Evolutionary conservation across 176 grass and related monocot genomes (phyloP).

Genomic region (Elymus sibiricus): DNA sequence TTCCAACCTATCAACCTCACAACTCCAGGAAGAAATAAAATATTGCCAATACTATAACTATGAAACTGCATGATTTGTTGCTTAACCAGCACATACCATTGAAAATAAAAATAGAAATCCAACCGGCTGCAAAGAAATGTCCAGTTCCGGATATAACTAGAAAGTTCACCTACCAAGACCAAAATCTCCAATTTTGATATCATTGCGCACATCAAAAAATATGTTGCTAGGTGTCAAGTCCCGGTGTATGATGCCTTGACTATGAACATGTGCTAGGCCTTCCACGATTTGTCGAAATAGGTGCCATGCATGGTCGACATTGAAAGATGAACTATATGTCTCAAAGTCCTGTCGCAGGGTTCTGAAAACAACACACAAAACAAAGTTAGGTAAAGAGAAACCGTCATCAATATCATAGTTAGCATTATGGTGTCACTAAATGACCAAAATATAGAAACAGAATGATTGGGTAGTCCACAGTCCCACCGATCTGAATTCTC

Average conservation of each 20-base stretch:
- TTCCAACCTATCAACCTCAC: not conserved
- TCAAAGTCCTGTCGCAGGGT: conserved; percentile 86
- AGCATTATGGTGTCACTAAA: not conserved
- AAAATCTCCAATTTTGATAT: conserved; percentile 77
- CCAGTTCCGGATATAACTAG: conserved; percentile 13
- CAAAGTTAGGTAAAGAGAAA: conserved; percentile 2
- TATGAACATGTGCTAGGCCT: conserved; percentile 94
- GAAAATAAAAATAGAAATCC: conserved; percentile 12
- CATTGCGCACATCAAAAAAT: conserved; percentile 97
- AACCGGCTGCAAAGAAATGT: conserved; percentile 21
- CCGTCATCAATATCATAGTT: not conserved
- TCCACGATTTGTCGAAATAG: conserved; percentile 98
- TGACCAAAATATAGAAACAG: not conserved
- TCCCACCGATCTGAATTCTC: not conserved
- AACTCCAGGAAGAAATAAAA: conserved; percentile 12
- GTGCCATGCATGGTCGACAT: conserved; percentile 78
- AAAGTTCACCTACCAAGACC: conserved; percentile 43
- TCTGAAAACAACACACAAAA: conserved; percentile 40
- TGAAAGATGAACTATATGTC: conserved; percentile 66
- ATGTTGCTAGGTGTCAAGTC: conserved; percentile 97
- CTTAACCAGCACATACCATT: not conserved
- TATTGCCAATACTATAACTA: not conserved
- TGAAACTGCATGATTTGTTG: not conserved
- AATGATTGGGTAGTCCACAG: not conserved
- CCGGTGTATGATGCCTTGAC: conserved; percentile 97